Evolutionary conservation across 1,139 yeast genomes (phyloP), one percentile per base, ranked within the genome.

Genomic region (Blastobotrys arbuscula): DNA sequence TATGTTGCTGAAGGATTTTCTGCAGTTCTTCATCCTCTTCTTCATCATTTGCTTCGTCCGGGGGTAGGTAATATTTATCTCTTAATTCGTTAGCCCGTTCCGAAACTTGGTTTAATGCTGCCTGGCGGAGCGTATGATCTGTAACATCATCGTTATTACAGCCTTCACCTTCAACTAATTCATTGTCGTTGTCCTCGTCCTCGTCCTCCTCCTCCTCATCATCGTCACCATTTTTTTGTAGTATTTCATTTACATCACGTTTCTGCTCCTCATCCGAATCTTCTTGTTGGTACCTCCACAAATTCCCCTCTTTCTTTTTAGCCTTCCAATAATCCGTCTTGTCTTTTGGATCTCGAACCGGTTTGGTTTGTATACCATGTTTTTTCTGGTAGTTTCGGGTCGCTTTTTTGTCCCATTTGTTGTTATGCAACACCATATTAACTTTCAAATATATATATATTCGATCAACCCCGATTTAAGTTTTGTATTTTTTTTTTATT

Each of bases 401-500:
- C 20, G 64, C 64, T 46, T 55, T 53, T 23, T 53, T 49, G 45
- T 60, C 63, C 63, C 63, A 60, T 51, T 60, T 60, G n/a, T 57
- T 55, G 48, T 60, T 59, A 47, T 60, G 64, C 7, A 60, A 54
- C 12, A 60, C 64, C 64, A 60, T 60, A n/a, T n/a, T n/a, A n/a
- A n/a, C n/a, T n/a, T n/a, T n/a, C n/a, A n/a, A n/a, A n/a, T n/a
- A n/a, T n/a, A n/a, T n/a, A n/a, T n/a, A n/a, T n/a, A n/a, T n/a
- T n/a, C n/a, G n/a, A n/a, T n/a, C n/a, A n/a, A n/a, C n/a, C n/a
- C n/a, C n/a, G n/a, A n/a, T n/a, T n/a, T n/a, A n/a, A n/a, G n/a
- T n/a, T n/a, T n/a, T n/a, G 10, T 24, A 7, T 24, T 24, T 24
- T 24, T 24, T 24, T 24, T 24, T 6, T 6, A 24, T 7, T 24